phyloP scores from a whole-genome alignment of 176 grass and related monocot genomes.

The Calamus simplicifolius region DNA sequence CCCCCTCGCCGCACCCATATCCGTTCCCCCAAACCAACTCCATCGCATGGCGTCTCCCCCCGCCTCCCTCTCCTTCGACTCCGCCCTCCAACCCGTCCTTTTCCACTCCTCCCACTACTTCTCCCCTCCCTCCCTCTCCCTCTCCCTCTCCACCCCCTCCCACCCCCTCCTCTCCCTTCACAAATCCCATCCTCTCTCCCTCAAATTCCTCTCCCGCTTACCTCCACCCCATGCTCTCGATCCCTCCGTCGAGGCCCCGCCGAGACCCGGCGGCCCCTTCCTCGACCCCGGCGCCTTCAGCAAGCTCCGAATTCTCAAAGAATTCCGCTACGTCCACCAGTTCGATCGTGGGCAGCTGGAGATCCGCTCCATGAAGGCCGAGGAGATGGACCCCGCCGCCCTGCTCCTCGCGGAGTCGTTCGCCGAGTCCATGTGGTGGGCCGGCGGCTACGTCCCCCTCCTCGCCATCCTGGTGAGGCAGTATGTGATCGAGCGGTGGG shows the following conservation, averaged over 20 bases:
- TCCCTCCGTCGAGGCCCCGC: not conserved
- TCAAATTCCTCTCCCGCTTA: not conserved
- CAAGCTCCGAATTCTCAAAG: conserved; percentile 33
- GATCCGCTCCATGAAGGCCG: conserved; percentile 45
- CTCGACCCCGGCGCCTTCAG: conserved; percentile 36
- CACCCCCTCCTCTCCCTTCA: not conserved
- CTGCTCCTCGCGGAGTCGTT: conserved; percentile 68
- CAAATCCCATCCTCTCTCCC: not conserved
- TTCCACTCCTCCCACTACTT: not conserved
- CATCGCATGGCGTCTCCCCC: not conserved
- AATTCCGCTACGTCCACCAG: conserved; percentile 39
- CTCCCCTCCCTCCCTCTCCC: not conserved
- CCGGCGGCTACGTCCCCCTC: conserved; percentile 45
- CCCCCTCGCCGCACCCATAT: too few species aligned
- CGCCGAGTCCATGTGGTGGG: conserved; percentile 55
- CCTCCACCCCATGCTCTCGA: conserved; percentile 1
- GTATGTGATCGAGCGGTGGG: conserved; percentile 54
- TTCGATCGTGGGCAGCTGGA: conserved; percentile 44
- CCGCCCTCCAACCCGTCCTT: conserved; percentile 16
- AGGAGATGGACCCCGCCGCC: conserved; percentile 40
- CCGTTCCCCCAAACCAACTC: too few species aligned
- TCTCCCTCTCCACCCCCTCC: not conserved
- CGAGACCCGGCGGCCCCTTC: conserved; percentile 18
- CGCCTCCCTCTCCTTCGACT: conserved; percentile 19
- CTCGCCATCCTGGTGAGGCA: conserved; percentile 64